phyloP scores from a whole-genome alignment of 148 eudicot genomes.

The Rhododendron vialii region DNA sequence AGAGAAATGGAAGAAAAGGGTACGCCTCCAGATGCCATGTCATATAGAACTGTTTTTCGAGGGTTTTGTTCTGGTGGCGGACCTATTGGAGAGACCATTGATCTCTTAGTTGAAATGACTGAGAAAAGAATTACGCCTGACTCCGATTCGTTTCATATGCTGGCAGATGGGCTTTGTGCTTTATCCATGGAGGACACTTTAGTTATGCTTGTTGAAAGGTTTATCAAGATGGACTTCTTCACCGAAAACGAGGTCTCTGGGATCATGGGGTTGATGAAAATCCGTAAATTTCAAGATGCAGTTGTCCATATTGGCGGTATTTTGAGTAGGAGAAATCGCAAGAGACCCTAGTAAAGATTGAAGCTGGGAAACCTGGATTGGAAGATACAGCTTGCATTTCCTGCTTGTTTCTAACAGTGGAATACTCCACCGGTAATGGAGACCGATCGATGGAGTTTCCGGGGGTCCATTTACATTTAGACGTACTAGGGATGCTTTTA shows the following conservation, averaged over 20 bases:
- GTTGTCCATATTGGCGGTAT: conserved; percentile 59
- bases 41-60: conserved; percentile 62
- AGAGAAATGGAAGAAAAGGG: conserved; percentile 80
- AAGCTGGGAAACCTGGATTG: not conserved
- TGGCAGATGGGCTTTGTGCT: conserved; percentile 86
- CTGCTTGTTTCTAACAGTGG: not conserved
- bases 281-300: conserved; percentile 78
- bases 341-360: conserved; percentile 27
- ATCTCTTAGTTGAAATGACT: conserved; percentile 67
- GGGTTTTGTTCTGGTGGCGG: conserved; percentile 92
- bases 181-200: conserved; percentile 60
- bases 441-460: too few relatives aligned
- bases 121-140: conserved; percentile 66
- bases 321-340: conserved; percentile 43
- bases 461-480: too few relatives aligned
- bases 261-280: conserved; percentile 75
- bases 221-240: conserved; percentile 56
- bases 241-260: conserved; percentile 57
- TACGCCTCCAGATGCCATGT: conserved; percentile 67
- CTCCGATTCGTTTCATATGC: conserved; percentile 58
- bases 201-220: conserved; percentile 54
- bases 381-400: not conserved
- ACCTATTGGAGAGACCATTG: conserved; percentile 81
- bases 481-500: too few relatives aligned
- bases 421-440: not conserved